Conservation (phyloP, 2,329 filamentous ascomycete species). For the Hymenoscyphus fraxineus region DNA sequence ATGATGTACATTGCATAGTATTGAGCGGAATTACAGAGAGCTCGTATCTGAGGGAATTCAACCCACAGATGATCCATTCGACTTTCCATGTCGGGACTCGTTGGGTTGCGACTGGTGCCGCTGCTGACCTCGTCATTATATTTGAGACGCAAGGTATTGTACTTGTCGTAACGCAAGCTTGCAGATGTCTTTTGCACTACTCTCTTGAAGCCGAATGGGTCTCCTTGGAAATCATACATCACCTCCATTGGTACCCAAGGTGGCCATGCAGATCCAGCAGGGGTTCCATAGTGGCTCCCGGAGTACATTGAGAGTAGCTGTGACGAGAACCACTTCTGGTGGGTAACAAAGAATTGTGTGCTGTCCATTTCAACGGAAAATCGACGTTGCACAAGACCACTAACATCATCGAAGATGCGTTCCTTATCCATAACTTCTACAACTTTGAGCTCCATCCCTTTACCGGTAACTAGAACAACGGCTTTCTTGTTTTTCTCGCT, state of each 20-base stretch:
- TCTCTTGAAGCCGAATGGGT: constrained; percentile 95
- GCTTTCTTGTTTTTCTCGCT: constrained; percentile 98
- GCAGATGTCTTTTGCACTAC: constrained; percentile 97
- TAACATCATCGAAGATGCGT: constrained; percentile 85
- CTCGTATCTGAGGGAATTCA: constrained; percentile 88
- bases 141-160: constrained; percentile 93
- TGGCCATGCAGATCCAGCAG: constrained; percentile 83
- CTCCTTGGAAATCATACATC: constrained; percentile 92
- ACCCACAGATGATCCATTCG: constrained; percentile 97
- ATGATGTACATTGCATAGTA: constrained; percentile 99
- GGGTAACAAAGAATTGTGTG: constrained; percentile 95
- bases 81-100: constrained; percentile 59
- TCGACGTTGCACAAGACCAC: constrained; percentile 88
- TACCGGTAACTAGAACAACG: constrained; percentile 92
- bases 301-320: constrained; percentile 90
- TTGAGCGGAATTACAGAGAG: constrained; percentile 94
- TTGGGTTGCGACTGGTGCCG: constrained; percentile 47
- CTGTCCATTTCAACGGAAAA: constrained; percentile 97
- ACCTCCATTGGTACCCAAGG: constrained; percentile 98
- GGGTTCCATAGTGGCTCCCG: constrained; percentile 85
- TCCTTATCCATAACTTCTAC: constrained; percentile 98
- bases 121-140: constrained; percentile 85
- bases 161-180: constrained; percentile 92
- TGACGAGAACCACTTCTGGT: constrained; percentile 82
- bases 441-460: constrained; percentile 97